phyloP scores from a whole-genome alignment of 2,329 filamentous ascomycete genomes.

The Calonectria multiphialidica region DNA sequence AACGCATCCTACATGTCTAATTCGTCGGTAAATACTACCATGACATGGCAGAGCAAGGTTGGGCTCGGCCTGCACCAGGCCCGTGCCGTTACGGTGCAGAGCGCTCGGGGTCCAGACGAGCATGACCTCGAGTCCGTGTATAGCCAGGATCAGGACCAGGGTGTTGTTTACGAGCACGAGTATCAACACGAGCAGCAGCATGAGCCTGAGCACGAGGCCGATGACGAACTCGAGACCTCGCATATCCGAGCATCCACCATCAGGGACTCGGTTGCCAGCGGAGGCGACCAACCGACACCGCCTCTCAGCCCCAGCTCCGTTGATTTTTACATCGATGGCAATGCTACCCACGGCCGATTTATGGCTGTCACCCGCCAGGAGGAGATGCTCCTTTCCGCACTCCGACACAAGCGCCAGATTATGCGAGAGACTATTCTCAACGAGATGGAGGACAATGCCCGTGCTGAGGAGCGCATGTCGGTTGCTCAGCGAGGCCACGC shows the following conservation, averaged over 20 bases:
- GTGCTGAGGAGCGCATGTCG: constrained; percentile 17
- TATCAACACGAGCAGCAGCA: neutral
- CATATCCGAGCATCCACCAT: constrained; percentile 31
- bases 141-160: constrained; percentile 29
- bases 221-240: constrained; percentile 29
- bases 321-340: constrained; percentile 58
- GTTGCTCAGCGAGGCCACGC: constrained; percentile 35
- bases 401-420: constrained; percentile 67
- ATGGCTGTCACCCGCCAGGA: constrained; percentile 71
- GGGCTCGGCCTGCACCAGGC: constrained; percentile 54
- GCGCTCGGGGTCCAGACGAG: constrained; percentile 41
- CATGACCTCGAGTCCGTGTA: constrained; percentile 37
- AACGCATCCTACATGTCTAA: constrained; percentile 52
- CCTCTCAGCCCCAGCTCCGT: constrained; percentile 65
- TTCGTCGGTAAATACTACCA: constrained; percentile 49
- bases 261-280: constrained; percentile 39
- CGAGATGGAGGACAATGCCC: constrained; percentile 53
- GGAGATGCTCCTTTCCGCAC: constrained; percentile 68
- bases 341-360: constrained; percentile 54
- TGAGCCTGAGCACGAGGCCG: constrained; percentile 28
- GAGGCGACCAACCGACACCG: constrained; percentile 59
- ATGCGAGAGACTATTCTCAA: constrained; percentile 63
- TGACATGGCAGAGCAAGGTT: constrained; percentile 47
- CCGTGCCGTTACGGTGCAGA: constrained; percentile 52
- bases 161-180: constrained; percentile 15